Evolutionary conservation across 495 filamentous ascomycete genomes (phyloP).

Genomic region (Penicillium riverlandense): DNA sequence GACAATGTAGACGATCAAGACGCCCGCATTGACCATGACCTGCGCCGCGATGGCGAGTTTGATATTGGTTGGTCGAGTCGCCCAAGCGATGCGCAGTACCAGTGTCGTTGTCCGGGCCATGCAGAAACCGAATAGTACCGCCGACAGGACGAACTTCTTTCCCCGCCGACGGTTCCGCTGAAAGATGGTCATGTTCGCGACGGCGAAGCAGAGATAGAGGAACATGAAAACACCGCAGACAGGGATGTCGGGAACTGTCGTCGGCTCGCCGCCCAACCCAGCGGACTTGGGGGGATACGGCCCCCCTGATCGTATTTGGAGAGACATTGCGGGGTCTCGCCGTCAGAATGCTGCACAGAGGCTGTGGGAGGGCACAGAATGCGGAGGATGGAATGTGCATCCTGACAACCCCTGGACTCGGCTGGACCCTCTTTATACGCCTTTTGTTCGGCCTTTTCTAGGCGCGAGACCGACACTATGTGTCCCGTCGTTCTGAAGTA

Average conservation of each 20-base stretch:
- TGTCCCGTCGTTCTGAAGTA: no score
- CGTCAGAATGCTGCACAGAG: no score
- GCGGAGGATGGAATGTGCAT: no score
- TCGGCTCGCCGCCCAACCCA: conserved; percentile 52
- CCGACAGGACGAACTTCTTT: conserved; percentile 67
- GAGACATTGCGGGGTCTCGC: no score
- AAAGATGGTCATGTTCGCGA: conserved; percentile 59
- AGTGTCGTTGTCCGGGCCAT: conserved; percentile 61
- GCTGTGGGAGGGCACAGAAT: no score
- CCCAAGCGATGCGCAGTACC: conserved; percentile 52
- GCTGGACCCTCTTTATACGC: no score
- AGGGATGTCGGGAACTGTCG: conserved; percentile 51
- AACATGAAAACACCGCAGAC: conserved; percentile 56
- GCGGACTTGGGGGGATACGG: conserved; percentile 41
- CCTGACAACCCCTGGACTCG: no score
- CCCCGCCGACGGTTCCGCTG: conserved; percentile 46
- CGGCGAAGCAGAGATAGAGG: conserved; percentile 54
- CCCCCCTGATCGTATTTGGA: conserved; percentile 6
- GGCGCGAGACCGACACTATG: no score
- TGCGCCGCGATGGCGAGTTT: conserved; percentile 60
- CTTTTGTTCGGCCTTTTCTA: no score
- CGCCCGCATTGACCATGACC: conserved; percentile 70
- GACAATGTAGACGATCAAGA: conserved; percentile 70
- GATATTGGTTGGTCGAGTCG: conserved; percentile 33
- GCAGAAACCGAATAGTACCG: conserved; percentile 70